phyloP scores from a whole-genome alignment of 768 basidiomycete species.

The Coprinellus micaceus region DNA sequence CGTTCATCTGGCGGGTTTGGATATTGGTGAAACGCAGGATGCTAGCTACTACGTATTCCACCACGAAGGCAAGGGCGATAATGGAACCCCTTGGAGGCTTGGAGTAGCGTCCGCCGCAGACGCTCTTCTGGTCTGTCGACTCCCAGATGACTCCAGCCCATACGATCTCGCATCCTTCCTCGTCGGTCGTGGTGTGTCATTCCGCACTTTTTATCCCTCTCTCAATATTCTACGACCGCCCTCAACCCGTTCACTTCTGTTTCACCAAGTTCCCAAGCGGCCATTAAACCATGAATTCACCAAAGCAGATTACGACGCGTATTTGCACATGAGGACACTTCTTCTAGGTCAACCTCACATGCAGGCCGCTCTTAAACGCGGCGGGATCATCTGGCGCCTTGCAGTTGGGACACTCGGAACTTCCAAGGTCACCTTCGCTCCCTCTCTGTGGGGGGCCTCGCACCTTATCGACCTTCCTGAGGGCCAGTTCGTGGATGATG shows the following conservation, averaged over 20 bases:
- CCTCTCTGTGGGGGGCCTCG: background rate
- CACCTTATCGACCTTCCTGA: background rate
- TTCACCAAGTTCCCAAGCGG: background rate
- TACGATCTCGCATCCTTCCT: background rate
- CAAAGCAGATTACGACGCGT: background rate
- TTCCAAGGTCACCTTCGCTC: background rate
- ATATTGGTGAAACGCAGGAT: background rate
- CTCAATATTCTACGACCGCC: background rate
- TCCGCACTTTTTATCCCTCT: background rate
- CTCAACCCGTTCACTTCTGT: too few species aligned
- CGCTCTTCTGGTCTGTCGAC: constrained; percentile 7
- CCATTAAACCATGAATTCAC: background rate
- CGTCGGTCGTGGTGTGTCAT: background rate
- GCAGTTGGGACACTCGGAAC: background rate
- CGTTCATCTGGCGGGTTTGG: background rate
- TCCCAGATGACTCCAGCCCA: background rate
- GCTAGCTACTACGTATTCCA: background rate
- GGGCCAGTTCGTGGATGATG: background rate
- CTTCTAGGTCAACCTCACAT: constrained; percentile 1
- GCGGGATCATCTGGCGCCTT: background rate
- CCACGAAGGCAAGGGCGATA: background rate
- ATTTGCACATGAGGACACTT: background rate
- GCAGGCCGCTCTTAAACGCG: background rate
- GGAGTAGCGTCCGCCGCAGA: background rate
- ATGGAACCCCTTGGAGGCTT: constrained; percentile 1